phyloP scores from a whole-genome alignment of 116 monocot genomes.

The Iris pallida region DNA sequence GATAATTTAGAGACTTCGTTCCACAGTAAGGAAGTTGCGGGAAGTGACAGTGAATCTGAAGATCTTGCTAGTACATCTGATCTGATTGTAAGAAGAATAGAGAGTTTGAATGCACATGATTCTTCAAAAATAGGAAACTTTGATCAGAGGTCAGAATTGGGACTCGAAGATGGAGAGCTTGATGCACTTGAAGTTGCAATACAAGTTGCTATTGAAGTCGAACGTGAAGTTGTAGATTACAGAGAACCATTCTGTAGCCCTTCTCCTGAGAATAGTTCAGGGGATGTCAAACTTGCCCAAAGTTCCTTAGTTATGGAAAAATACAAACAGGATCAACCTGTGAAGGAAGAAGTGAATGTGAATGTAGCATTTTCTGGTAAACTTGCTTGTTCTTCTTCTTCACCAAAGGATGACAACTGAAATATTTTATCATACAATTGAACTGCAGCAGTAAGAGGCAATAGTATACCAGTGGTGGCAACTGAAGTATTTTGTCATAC shows the following conservation, averaged over 20 bases:
- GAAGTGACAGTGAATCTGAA: not conserved
- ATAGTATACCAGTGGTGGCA: too few species aligned
- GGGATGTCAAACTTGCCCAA: slow-evolving; percentile 19
- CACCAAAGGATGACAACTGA: slow-evolving; percentile 23
- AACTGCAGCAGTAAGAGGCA: too few species aligned
- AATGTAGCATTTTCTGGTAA: slow-evolving; percentile 9
- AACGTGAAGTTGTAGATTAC: slow-evolving; percentile 72
- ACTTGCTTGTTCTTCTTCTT: slow-evolving; percentile 27
- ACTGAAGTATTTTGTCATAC: too few species aligned
- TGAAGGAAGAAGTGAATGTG: slow-evolving; percentile 15
- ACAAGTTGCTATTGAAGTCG: slow-evolving; percentile 77
- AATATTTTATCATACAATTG: too few species aligned
- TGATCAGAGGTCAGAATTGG: slow-evolving; percentile 20
- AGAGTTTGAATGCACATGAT: not conserved
- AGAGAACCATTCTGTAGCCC: slow-evolving; percentile 72
- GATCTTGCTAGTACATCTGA: slow-evolving; percentile 5
- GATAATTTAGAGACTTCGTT: slow-evolving; percentile 14
- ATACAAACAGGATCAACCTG: slow-evolving; percentile 14
- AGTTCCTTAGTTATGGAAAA: slow-evolving; percentile 8
- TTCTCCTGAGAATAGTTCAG: slow-evolving; percentile 52
- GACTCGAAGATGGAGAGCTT: slow-evolving; percentile 51
- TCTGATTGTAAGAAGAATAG: slow-evolving; percentile 8
- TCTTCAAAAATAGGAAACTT: slow-evolving; percentile 15
- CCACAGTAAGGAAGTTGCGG: not conserved
- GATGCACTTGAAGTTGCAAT: slow-evolving; percentile 75